Percentiles rank a stretch among this genome's conserved stretches.
phyloP scores from a whole-genome alignment of 2,329 filamentous ascomycete genomes.

The Xylariomycetidae sp. region DNA sequence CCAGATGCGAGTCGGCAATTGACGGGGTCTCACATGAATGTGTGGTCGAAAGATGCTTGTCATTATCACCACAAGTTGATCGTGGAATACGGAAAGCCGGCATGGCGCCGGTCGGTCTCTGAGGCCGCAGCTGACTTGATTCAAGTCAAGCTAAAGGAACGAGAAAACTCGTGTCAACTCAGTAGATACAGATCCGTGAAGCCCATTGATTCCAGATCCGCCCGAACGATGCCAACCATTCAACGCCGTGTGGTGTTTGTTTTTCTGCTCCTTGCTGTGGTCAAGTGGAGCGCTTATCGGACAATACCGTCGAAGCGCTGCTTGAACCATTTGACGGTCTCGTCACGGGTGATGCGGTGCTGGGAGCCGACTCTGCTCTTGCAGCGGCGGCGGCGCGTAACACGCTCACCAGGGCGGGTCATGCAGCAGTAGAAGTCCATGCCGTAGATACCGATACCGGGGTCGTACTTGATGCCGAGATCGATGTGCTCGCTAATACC shows the following conservation, averaged over 20 bases:
- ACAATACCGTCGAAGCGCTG: constrained; percentile 95
- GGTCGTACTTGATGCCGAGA: constrained; percentile 99
- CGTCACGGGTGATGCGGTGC: constrained; percentile 89
- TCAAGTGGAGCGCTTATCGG: constrained; percentile 64
- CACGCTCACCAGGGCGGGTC: constrained; percentile 97
- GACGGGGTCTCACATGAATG: no score
- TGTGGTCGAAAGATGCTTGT: no score
- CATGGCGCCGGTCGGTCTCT: constrained; percentile 67
- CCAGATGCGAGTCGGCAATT: no score
- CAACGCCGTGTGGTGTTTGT: constrained; percentile 32
- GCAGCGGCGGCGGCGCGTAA: constrained; percentile 88
- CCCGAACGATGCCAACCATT: constrained; percentile 30
- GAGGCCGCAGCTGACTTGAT: constrained; percentile 61
- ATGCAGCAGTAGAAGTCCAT: constrained; percentile 99
- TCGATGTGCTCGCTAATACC: constrained; percentile 99
- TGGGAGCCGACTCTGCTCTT: constrained; percentile 78
- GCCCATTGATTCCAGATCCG: constrained; percentile 35
- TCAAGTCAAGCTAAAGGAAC: constrained; percentile 48
- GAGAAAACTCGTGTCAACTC: constrained; percentile 37
- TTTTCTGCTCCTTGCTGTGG: constrained; percentile 16
- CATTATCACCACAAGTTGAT: no score
- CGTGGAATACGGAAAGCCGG: constrained; percentile 62
- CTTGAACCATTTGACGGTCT: constrained; percentile 97
- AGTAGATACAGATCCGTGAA: constrained; percentile 34
- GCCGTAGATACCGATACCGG: constrained; percentile 96